Base-by-base conservation (phyloP, 192 early-diverging fungal genomes). In the Irineochytrium annulatum region DNA sequence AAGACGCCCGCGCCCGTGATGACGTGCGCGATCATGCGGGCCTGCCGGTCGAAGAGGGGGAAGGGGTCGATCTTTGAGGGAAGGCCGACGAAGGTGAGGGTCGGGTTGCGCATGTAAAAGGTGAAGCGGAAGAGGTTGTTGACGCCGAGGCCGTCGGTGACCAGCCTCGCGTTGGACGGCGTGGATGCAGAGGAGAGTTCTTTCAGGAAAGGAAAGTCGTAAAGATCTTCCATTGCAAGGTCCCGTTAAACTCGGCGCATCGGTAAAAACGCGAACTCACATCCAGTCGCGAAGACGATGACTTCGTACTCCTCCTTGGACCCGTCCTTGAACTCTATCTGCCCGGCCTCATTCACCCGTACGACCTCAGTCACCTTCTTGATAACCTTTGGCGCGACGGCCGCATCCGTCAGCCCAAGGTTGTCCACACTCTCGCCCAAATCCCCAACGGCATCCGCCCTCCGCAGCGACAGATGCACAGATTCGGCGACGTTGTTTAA, bases 11-110 rank as follows among this genome's bases (percentile, higher is more conserved):
- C 37, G n/a, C 37, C 37, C 8, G n/a, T 8, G 37, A 41, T 8
- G n/a, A 41, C 37, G 8, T 41, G 8, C 11, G 8, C n/a, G 27
- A 52, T 52, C 19, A 22, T 14, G 13, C 8, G 11, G 27, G 20
- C 27, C 22, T 52, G 49, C 19, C 19, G 8, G 8, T 19, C 78
- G 43, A 63, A 77, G 0, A 86, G 34, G 3, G 80, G 80, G 29
- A 86, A 73, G 46, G 84, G 82, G 3, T 66, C 72, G 0, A 81
- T 57, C 13, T 69, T 71, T 31, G 69, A 67, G 3, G 84, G 84
- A 3, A 86, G 24, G 0, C 78, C 80, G 3, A 86, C 46, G 26
- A 86, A 76, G 2, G 74, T 70, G 4, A 86, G 66, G 0, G 79
- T 76, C 8, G 82, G 80, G 60, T 86, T 81, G 17, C 53, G 46